Conservation (phyloP, 345 rosid species). For the Odontarrhena argentea region DNA sequence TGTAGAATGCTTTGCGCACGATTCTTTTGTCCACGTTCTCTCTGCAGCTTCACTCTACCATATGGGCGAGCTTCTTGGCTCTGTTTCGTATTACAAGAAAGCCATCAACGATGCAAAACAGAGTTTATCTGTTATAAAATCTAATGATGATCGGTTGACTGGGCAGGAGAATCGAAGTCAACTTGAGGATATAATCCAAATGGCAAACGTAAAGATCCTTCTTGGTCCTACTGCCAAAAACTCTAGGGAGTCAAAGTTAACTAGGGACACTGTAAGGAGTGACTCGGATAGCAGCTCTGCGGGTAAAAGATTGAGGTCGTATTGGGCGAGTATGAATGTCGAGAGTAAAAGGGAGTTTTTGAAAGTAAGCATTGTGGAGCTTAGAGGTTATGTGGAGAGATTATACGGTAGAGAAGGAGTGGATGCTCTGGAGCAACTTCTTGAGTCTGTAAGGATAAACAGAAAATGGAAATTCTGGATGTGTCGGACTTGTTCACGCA, state of each 20-base stretch:
- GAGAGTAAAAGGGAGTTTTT: constrained; percentile 14
- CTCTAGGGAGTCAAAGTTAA: too few relatives aligned
- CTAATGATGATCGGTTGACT: background rate
- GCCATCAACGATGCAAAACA: background rate
- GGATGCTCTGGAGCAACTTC: constrained; percentile 1
- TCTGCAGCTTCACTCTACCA: background rate
- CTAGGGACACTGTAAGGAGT: background rate
- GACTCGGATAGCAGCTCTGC: background rate
- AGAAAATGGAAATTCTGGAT: constrained; percentile 25
- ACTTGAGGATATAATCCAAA: too few relatives aligned
- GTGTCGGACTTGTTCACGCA: constrained; percentile 24
- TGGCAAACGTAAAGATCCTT: too few relatives aligned
- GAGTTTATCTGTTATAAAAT: background rate
- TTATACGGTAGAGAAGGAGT: constrained; percentile 3
- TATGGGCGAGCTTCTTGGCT: background rate
- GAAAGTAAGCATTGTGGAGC: constrained; percentile 9
- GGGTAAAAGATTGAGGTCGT: background rate
- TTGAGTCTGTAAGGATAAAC: background rate
- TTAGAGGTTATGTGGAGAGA: background rate
- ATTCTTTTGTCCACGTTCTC: background rate
- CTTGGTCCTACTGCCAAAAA: too few relatives aligned
- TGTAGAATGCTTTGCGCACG: constrained; percentile 4
- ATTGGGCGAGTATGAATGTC: constrained; percentile 17
- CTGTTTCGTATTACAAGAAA: constrained; percentile 12
- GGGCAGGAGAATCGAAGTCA: too few relatives aligned